Base-by-base conservation (phyloP, 192 early-diverging fungal genomes). In the Lunasporangiospora selenospora region DNA sequence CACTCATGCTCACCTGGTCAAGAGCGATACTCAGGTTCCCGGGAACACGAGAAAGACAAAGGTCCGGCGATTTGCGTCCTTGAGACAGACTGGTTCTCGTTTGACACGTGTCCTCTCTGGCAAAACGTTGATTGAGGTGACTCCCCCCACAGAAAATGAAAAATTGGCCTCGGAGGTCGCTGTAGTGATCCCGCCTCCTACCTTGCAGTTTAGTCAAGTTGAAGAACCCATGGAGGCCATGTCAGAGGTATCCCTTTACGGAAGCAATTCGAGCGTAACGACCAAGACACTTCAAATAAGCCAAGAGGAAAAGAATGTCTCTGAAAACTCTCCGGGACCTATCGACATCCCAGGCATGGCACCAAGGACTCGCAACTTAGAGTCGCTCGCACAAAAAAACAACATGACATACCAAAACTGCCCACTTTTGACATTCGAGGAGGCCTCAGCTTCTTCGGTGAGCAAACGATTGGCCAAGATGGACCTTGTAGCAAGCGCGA, bases 61-160 rank as follows among this genome's bases (percentile, higher is more conserved):
- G 24, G 37, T 37, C 18, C 47, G 30, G 44, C 59, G 33, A 32
- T 57, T 71, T 11, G 51, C 37, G 10, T 37, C 51, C 41, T 30
- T 62, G 16, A 53, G 56, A 53, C 67, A 59, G 21, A 62, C 59
- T 2, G 67, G 67, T 19, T 56, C 58, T 3, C 41, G 32, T 4
- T 60, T 71, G 29, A 71, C 51, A 60, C 67, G 67, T 2, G 67
- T 53, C 15, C 46, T 71, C 6, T 71, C 67, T 6, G 67, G 59
- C 21, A 37, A 39, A 4, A 71, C 67, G 1, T 29, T 62, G 1
- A 48, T 71, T 18, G 51, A 44, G 0, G 46, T 21, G 33, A 52
- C 53, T 21, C 32, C 40, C 1, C 24, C 64, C 6, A 42, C 53
- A 4, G n/a, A n/a, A n/a, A n/a, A n/a, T n/a, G n/a, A n/a, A n/a